Evolutionary conservation across 78 protist genomes (phyloP).

Genomic region (Fonticula alba): DNA sequence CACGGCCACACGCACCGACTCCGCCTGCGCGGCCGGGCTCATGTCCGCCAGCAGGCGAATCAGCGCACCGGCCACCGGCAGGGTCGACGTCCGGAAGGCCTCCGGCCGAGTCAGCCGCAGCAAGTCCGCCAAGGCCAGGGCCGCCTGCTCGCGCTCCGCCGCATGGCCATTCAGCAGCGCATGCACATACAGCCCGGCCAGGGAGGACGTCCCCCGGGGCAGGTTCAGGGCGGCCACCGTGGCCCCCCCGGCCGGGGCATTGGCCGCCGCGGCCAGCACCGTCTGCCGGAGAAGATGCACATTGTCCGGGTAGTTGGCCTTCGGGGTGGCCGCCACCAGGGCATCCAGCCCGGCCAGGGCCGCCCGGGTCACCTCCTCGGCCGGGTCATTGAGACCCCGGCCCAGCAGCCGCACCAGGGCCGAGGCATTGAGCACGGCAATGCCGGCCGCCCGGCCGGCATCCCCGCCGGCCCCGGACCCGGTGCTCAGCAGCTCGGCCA

Average conservation of each 20-base stretch:
- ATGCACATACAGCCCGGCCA: no score
- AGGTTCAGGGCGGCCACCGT: no score
- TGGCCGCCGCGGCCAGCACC: background rate
- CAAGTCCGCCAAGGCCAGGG: conserved; percentile 40
- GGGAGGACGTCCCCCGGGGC: no score
- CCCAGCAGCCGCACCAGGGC: no score
- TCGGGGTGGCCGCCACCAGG: background rate
- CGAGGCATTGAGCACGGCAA: no score
- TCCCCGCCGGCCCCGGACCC: background rate
- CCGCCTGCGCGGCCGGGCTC: no score
- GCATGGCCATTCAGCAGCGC: conserved; percentile 47
- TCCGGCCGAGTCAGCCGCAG: conserved; percentile 26
- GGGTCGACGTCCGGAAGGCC: conserved; percentile 42
- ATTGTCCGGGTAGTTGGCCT: background rate
- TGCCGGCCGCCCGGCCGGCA: no score
- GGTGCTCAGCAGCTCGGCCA: background rate
- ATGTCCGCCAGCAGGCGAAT: conserved; percentile 68
- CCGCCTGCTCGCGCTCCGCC: conserved; percentile 63
- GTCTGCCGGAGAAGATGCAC: background rate
- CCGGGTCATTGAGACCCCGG: no score
- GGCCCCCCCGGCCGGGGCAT: background rate
- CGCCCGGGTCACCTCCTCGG: no score
- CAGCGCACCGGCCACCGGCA: conserved; percentile 67
- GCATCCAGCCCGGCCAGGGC: no score
- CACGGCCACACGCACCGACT: conserved; percentile 19